Percentiles rank a stretch among this genome's conserved stretches.
Conservation (phyloP, 441 rosid species). For the Adansonia gregorii region DNA sequence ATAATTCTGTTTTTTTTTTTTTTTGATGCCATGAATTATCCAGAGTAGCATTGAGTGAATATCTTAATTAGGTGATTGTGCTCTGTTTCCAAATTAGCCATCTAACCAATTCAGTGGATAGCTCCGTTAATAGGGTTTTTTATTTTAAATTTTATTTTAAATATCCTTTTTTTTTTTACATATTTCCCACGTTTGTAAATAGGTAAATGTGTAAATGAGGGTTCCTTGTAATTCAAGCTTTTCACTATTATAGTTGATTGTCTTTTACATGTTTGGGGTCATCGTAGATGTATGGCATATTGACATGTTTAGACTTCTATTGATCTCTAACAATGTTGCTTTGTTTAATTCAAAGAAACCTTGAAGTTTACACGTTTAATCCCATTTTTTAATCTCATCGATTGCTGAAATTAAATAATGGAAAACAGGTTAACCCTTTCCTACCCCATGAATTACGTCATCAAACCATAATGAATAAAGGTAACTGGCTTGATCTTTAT, state of each 20-base stretch:
- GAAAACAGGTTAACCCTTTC: neutral
- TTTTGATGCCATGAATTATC: neutral
- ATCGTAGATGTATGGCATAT: constrained; percentile 3
- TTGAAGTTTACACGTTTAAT: neutral
- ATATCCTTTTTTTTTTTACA: constrained; percentile 6
- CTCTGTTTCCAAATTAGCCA: constrained; percentile 26
- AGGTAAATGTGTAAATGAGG: constrained; percentile 27
- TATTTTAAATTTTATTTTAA: neutral
- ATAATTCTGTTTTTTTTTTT: constrained; percentile 19
- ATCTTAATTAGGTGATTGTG: constrained; percentile 24
- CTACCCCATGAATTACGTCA: neutral
- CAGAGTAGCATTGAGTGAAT: constrained; percentile 18
- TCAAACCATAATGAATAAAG: neutral
- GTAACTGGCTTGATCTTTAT: neutral
- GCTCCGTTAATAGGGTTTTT: constrained; percentile 23
- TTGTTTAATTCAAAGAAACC: neutral
- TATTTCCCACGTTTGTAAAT: constrained; percentile 26
- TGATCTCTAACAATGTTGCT: neutral
- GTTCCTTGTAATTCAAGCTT: constrained; percentile 11
- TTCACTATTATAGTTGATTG: constrained; percentile 13
- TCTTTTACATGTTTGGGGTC: neutral
- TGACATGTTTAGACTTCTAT: neutral
- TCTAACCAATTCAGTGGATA: constrained; percentile 45
- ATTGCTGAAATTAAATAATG: neutral
- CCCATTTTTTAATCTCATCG: neutral